Base-by-base conservation (phyloP, 2,329 filamentous ascomycete genomes). In the Ophiostoma fasciatum region DNA sequence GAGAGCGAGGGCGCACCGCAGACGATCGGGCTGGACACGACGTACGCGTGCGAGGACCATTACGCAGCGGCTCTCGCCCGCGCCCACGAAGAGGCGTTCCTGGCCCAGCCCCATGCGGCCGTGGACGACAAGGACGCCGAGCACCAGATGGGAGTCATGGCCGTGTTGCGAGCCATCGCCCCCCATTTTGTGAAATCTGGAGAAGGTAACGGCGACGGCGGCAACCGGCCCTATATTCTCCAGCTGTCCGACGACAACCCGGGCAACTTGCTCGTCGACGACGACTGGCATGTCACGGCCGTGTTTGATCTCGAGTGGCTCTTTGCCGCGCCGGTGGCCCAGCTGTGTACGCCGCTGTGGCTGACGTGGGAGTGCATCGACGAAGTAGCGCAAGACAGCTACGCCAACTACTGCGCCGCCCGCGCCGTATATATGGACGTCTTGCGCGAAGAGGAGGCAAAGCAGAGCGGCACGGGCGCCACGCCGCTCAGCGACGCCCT, bases 271-370 rank as follows among this genome's bases (percentile, higher is more conserved):
- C 48, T 55, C 27, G 49, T 54, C 29, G 51, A 57, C 41, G 36
- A 50, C 39, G 36, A 51, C 31, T 52, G 50, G 50, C 54, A 56
- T 33, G 44, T 55, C 28, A 54, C 47, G 19, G 47, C 47, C 41
- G 34, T 55, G 4, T 49, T 54, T n/a, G 51, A 56, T 36, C 46
- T 49, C 30, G 51, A 56, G 42, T 55, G 48, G 51, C 41, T 52
- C 22, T 50, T 48, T 42, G 42, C 52, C 14, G 40, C 51, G 29
- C 51, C 52, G 32, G 34, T 38, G 8, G 51, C 53, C 37, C 49
- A 42, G 44, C 45, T 52, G 29, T n/a, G 31, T 3, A 43, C 49
- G 20, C 50, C 50, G 18, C 48, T 50, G 40, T 56, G 46, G 51
- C 46, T 55, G 26, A 53, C 48, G 28, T 43, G 39, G 42, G 27